Conservation (phyloP, 2,329 filamentous ascomycete species). For the Paradendryphiella salina region DNA sequence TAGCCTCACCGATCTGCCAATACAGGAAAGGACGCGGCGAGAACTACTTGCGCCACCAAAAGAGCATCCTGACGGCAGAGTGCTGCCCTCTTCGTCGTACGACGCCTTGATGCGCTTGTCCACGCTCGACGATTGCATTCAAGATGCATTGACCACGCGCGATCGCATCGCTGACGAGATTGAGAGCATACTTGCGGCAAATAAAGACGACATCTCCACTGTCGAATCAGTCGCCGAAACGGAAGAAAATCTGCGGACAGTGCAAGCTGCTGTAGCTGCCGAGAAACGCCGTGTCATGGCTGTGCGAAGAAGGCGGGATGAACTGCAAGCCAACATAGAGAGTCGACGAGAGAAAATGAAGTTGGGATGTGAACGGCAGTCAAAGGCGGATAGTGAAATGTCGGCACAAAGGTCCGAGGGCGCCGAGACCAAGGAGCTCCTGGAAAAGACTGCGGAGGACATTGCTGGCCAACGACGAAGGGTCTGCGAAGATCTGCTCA, state of each 20-base stretch:
- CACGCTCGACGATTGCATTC: slow-evolving; percentile 86
- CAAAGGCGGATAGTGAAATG: slow-evolving; percentile 63
- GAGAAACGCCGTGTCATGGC: slow-evolving; percentile 69
- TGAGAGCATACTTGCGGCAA: slow-evolving; percentile 54
- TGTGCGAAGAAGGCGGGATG: slow-evolving; percentile 65
- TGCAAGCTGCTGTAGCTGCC: slow-evolving; percentile 58
- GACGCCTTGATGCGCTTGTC: slow-evolving; percentile 84
- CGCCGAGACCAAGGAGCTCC: slow-evolving; percentile 59
- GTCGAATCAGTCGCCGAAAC: slow-evolving; percentile 50
- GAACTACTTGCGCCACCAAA: slow-evolving; percentile 42
- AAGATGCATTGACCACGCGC: slow-evolving; percentile 80
- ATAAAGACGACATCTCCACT: slow-evolving; percentile 43
- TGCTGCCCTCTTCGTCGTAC: slow-evolving; percentile 76
- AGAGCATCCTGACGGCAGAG: slow-evolving; percentile 50
- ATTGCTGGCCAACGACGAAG: slow-evolving; percentile 86
- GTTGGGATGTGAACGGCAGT: slow-evolving; percentile 63
- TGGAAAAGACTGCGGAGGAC: slow-evolving; percentile 63
- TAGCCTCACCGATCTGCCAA: slow-evolving; percentile 67
- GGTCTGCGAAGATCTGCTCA: slow-evolving; percentile 79
- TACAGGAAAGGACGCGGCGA: slow-evolving; percentile 44
- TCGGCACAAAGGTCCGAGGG: slow-evolving; percentile 51
- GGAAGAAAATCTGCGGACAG: slow-evolving; percentile 50
- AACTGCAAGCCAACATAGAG: slow-evolving; percentile 68
- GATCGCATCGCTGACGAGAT: slow-evolving; percentile 78
- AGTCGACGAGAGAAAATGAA: slow-evolving; percentile 69